These are phyloP conservation scores for Quercus engelmannii DNA, from an alignment of 306 rosid species.

Conservation along the genomic window DNA sequence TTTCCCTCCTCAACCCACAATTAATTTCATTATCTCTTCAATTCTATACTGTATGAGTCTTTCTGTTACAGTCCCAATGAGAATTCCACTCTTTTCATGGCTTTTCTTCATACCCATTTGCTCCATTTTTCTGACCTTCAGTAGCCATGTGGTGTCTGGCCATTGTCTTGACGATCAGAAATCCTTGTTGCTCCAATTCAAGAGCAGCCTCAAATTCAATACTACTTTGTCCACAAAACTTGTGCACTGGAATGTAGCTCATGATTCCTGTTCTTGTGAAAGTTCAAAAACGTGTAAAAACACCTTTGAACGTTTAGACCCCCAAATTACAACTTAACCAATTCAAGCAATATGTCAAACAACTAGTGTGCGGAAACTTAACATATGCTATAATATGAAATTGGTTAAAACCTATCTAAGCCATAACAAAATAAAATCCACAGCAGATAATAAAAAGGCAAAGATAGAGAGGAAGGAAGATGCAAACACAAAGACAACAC, in stretches of 20 bases:
- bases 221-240: neutral
- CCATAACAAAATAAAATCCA: too few relatives aligned
- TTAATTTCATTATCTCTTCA: neutral
- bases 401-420: too few relatives aligned
- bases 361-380: too few relatives aligned
- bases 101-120: neutral
- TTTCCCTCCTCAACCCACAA: neutral
- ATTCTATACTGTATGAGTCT: neutral
- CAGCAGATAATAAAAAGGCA: too few relatives aligned
- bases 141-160: neutral
- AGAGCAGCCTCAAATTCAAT: slow-evolving; percentile 9
- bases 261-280: slow-evolving; percentile 13
- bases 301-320: too few relatives aligned
- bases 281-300: too few relatives aligned
- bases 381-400: too few relatives aligned
- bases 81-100: slow-evolving; percentile 21
- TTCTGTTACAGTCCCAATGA: slow-evolving; percentile 7
- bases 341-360: too few relatives aligned
- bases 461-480: too few relatives aligned
- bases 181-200: neutral
- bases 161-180: too few relatives aligned
- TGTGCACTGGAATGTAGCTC: slow-evolving; percentile 15
- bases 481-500: too few relatives aligned
- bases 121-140: neutral
- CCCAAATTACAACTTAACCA: too few relatives aligned